These are phyloP conservation scores for Mucor racemosus DNA, from an alignment of 371 early-diverging fungal genomes.

Conservation along the genomic window DNA sequence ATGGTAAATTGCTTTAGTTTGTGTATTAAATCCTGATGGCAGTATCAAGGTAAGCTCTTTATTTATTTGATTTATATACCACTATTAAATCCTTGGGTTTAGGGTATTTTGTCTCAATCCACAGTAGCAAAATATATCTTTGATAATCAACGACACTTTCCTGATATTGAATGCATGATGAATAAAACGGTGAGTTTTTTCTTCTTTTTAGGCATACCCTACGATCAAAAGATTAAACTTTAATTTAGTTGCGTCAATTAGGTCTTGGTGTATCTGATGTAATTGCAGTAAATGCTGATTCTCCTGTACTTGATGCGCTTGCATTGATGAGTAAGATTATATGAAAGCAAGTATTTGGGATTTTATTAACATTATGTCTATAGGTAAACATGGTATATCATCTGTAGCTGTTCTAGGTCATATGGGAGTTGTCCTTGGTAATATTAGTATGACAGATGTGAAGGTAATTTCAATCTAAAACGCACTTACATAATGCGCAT, in stretches of 20 bases:
- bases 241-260: conserved; percentile 50
- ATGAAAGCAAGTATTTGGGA: neutral
- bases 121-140: conserved; percentile 69
- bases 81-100: neutral
- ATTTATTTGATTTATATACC: no score
- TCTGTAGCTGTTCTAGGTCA: conserved; percentile 67
- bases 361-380: neutral
- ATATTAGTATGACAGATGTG: conserved; percentile 75
- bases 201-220: no score
- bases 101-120: conserved; percentile 85
- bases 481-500: neutral
- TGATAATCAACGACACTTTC: conserved; percentile 49
- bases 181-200: conserved; percentile 49
- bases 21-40: conserved; percentile 60
- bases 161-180: conserved; percentile 40
- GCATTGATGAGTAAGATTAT: conserved; percentile 60
- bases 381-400: conserved; percentile 62
- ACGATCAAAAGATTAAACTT: no score
- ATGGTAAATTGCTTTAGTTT: conserved; percentile 37
- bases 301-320: conserved; percentile 62
- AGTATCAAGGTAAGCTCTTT: conserved; percentile 37
- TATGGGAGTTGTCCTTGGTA: conserved; percentile 66
- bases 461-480: conserved; percentile 39
- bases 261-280: conserved; percentile 58
- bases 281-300: conserved; percentile 56